Conservation (phyloP, 2,329 filamentous ascomycete genomes). For the Microdochium nivale region DNA sequence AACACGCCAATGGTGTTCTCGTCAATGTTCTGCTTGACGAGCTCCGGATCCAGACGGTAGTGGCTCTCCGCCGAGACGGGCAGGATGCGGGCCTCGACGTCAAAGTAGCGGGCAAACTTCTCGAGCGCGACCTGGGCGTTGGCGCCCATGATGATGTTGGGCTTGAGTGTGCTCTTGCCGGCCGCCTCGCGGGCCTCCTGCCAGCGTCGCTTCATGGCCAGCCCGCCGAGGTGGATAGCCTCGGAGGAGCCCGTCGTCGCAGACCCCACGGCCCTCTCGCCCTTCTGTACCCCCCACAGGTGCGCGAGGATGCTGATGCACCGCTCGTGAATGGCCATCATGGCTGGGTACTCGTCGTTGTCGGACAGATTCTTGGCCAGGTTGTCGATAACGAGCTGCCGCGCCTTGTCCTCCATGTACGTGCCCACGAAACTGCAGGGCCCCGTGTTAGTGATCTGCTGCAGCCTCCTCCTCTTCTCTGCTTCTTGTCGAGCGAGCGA, state of each 20-base stretch:
- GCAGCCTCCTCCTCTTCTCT: not conserved
- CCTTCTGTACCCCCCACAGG: conserved; percentile 54
- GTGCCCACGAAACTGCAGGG: conserved; percentile 55
- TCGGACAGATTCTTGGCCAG: conserved; percentile 66
- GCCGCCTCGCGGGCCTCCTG: conserved; percentile 51
- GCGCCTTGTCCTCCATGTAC: conserved; percentile 60
- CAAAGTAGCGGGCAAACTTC: conserved; percentile 68
- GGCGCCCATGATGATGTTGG: conserved; percentile 68
- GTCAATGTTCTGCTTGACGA: conserved; percentile 59
- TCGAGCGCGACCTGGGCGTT: conserved; percentile 67
- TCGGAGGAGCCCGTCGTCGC: conserved; percentile 66
- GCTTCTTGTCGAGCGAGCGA: no score
- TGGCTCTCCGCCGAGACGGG: conserved; percentile 53
- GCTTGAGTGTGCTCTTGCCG: conserved; percentile 54
- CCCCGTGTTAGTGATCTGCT: conserved; percentile 2
- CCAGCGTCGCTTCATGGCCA: conserved; percentile 71
- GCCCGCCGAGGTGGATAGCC: conserved; percentile 60
- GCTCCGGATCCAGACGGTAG: conserved; percentile 53
- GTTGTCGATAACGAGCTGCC: conserved; percentile 58
- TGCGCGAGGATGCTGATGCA: conserved; percentile 62
- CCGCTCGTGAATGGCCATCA: conserved; percentile 51
- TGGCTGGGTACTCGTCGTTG: conserved; percentile 55
- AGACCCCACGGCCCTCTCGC: conserved; percentile 57
- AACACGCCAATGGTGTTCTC: conserved; percentile 74
- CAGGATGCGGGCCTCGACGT: conserved; percentile 59